Base-by-base conservation (phyloP, 2,329 filamentous ascomycete species). In the Colletotrichum lupini region DNA sequence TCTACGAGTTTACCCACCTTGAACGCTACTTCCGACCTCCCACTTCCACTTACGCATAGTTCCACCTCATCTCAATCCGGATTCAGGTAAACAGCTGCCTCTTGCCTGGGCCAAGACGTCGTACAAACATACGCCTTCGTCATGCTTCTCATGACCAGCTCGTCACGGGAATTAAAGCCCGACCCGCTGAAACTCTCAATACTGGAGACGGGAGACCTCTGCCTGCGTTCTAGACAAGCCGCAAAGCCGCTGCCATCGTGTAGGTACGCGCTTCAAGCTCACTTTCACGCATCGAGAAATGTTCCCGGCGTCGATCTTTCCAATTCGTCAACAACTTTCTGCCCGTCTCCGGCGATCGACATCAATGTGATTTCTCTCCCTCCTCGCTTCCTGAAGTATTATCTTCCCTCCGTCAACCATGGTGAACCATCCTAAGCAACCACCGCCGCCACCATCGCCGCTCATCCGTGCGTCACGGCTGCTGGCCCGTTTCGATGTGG, bases 21-120 rank as follows among this genome's bases (percentile, higher is more conserved):
- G 59, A 4, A 71, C 66, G 57, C 67, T 61, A 66, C 60, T 71
- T 71, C 66, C 70, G 26, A 58, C 56, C 24, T 59, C 24, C 64
- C 65, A 35, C 61, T 66, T 37, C 68, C 61, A 74, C 53, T 62
- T 56, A 65, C 52, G 55, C 72, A 74, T 59, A 57, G 69, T 37
- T 30, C 61, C 55, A 37, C 65, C 55, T 19, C 32, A 73, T 61
- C 35, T n/a, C 62, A 60, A 26, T 52, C 73, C 65, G 68, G 55
- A 74, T 68, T 73, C 69, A 69, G 67, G 32, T 66, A 69, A 26
- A 66, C 64, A 42, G 53, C 52, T 56, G 26, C 53, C 46, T 14
- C 24, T 56, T 66, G 68, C 68, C 67, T 72, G 37, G 67, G 28
- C 28, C 37, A 63, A 32, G 49, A 35, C 11, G 22, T 49, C 19